These are phyloP conservation scores for Stropharia rugosoannulata DNA, from an alignment of 768 basidiomycete genomes.

Conservation along the genomic window DNA sequence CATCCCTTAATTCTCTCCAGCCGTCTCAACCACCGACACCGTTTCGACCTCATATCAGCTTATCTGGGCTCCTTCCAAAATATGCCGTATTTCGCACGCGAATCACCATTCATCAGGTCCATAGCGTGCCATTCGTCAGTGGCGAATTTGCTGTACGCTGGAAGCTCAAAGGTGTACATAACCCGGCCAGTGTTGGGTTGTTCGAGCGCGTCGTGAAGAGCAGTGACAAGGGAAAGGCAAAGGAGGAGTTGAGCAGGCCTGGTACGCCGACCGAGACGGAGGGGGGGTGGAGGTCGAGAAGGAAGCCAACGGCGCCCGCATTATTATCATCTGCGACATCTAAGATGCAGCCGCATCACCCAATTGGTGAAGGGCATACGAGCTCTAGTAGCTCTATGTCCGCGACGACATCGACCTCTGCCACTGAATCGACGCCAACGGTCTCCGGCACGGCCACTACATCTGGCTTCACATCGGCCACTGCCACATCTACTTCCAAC, in stretches of 20 bases:
- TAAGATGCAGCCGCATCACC: slow-evolving; percentile 13
- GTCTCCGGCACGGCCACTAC: not conserved
- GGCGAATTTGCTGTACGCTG: slow-evolving; percentile 72
- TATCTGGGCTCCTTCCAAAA: slow-evolving; percentile 44
- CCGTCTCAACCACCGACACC: no score
- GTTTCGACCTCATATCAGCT: no score
- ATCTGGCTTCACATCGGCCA: slow-evolving; percentile 2
- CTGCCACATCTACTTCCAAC: no score
- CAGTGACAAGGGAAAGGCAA: slow-evolving; percentile 26
- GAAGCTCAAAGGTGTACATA: slow-evolving; percentile 63
- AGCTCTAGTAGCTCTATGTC: not conserved
- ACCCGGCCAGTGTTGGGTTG: slow-evolving; percentile 35
- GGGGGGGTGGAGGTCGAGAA: slow-evolving; percentile 1
- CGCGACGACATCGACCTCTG: no score
- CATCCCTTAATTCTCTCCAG: no score
- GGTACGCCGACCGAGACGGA: not conserved
- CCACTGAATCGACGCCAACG: not conserved
- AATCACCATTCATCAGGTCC: slow-evolving; percentile 63
- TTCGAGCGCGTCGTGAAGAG: slow-evolving; percentile 29
- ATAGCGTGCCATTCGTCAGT: slow-evolving; percentile 67
- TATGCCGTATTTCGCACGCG: slow-evolving; percentile 67
- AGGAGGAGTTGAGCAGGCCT: slow-evolving; percentile 12
- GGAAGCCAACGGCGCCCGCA: slow-evolving; percentile 1
- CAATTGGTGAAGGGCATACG: slow-evolving; percentile 11
- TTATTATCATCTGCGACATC: slow-evolving; percentile 21